phyloP scores from a whole-genome alignment of 2,329 filamentous ascomycete species.

The Clonostachys chloroleuca region DNA sequence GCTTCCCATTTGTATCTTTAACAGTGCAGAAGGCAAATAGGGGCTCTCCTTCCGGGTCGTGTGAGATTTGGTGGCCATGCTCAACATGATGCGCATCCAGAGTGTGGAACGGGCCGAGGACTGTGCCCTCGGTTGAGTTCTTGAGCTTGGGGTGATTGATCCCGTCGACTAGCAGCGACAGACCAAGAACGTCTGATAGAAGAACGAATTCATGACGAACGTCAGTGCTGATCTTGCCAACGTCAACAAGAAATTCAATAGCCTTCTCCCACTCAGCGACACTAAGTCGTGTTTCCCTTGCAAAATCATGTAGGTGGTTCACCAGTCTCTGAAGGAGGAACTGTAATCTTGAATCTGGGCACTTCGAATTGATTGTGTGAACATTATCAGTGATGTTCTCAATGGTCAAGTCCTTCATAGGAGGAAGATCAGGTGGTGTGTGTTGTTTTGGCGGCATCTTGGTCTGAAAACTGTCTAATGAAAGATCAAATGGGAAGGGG shows the following conservation, averaged over 20 bases:
- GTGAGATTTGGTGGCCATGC: constrained; percentile 54
- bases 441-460: neutral
- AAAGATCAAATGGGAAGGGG: too few relatives aligned
- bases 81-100: constrained; percentile 56
- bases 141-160: constrained; percentile 74
- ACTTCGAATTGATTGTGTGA: constrained; percentile 64
- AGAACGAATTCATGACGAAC: constrained; percentile 74
- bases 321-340: constrained; percentile 68
- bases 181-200: constrained; percentile 68
- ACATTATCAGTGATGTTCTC: constrained; percentile 74
- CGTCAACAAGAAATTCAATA: constrained; percentile 63
- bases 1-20: constrained; percentile 54
- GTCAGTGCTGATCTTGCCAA: constrained; percentile 65
- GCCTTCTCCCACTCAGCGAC: constrained; percentile 71
- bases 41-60: constrained; percentile 60
- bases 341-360: constrained; percentile 54
- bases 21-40: constrained; percentile 65
- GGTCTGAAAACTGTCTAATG: too few relatives aligned
- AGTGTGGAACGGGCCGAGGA: constrained; percentile 79
- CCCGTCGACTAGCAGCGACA: constrained; percentile 70
- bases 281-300: constrained; percentile 67
- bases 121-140: constrained; percentile 65
- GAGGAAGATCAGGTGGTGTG: constrained; percentile 1
- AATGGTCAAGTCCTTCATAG: constrained; percentile 53
- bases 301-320: constrained; percentile 71